phyloP scores from a whole-genome alignment of 2,329 filamentous ascomycete genomes.

The Apiospora pterosperma region DNA sequence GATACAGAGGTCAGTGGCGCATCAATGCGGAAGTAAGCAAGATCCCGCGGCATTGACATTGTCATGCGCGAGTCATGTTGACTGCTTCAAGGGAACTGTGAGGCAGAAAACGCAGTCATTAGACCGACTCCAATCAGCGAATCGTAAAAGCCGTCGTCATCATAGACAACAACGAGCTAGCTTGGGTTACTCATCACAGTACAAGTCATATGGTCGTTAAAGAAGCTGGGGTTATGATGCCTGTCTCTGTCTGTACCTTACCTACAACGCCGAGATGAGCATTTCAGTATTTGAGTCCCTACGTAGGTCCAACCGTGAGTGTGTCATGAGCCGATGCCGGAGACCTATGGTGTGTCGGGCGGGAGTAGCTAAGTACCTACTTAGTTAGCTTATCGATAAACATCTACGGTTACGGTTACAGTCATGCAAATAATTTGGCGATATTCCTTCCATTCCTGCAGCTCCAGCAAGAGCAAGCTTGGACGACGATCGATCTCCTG shows the following conservation, averaged over 20 bases:
- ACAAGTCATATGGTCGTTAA: too few species aligned
- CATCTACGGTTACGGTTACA: too few species aligned
- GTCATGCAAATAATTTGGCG: not conserved
- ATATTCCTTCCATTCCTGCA: not conserved
- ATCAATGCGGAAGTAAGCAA: too few species aligned
- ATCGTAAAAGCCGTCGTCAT: not conserved
- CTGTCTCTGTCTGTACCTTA: not conserved
- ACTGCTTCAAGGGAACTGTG: not conserved
- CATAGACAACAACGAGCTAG: not conserved
- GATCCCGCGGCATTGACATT: not conserved
- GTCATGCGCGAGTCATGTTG: conserved; percentile 1
- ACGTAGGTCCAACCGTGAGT: too few species aligned
- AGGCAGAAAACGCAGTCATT: not conserved
- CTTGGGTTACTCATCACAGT: not conserved
- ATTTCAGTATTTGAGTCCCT: not conserved
- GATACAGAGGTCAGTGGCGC: not conserved
- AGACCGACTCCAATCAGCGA: not conserved
- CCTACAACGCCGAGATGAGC: not conserved
- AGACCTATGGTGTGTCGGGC: not conserved
- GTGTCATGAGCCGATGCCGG: conserved; percentile 1
- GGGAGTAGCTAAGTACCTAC: too few species aligned
- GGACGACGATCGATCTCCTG: not conserved
- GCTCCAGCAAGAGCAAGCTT: not conserved
- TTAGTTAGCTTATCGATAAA: not conserved
- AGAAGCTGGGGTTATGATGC: not conserved